Conservation (phyloP, 2,329 filamentous ascomycete genomes). For the Apiospora pterosperma region DNA sequence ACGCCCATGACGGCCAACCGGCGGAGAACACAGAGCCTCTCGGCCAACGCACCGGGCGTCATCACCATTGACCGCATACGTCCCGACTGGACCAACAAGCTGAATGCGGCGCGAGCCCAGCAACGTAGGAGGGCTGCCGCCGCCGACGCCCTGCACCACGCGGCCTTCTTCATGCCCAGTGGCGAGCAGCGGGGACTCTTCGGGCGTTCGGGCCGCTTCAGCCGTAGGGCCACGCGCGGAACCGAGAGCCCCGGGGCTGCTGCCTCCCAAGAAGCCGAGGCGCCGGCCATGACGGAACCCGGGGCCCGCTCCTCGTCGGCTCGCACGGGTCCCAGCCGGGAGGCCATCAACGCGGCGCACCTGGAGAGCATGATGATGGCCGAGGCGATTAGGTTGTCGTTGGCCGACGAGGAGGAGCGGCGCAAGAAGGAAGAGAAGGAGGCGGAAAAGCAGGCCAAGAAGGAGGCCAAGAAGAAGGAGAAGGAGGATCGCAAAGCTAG, state of each 20-base stretch:
- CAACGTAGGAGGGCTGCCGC: conserved; percentile 84
- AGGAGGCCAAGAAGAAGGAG: conserved; percentile 77
- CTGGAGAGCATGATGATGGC: conserved; percentile 98
- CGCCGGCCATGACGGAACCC: conserved; percentile 29
- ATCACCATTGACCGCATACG: conserved; percentile 90
- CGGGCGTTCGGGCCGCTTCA: conserved; percentile 38
- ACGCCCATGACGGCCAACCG: conserved; percentile 33
- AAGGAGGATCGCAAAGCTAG: conserved; percentile 82
- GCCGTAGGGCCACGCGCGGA: conserved; percentile 45
- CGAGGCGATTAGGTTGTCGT: conserved; percentile 85
- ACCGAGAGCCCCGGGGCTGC: conserved; percentile 24
- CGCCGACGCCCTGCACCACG: conserved; percentile 90
- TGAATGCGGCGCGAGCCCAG: conserved; percentile 80
- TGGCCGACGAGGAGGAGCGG: conserved; percentile 93
- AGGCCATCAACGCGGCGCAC: conserved; percentile 50
- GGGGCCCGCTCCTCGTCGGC: conserved; percentile 28
- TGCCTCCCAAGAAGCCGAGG: conserved; percentile 12
- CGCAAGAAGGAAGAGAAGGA: conserved; percentile 82
- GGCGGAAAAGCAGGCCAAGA: conserved; percentile 77
- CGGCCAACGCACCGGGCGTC: conserved; percentile 78
- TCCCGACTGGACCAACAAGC: conserved; percentile 90
- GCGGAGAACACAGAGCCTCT: conserved; percentile 59
- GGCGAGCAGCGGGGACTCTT: conserved; percentile 49
- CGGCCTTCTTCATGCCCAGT: conserved; percentile 83
- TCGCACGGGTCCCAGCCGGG: conserved; percentile 18